These are phyloP conservation scores for Salix brachista DNA, from an alignment of 345 rosid species.

Conservation along the genomic window DNA sequence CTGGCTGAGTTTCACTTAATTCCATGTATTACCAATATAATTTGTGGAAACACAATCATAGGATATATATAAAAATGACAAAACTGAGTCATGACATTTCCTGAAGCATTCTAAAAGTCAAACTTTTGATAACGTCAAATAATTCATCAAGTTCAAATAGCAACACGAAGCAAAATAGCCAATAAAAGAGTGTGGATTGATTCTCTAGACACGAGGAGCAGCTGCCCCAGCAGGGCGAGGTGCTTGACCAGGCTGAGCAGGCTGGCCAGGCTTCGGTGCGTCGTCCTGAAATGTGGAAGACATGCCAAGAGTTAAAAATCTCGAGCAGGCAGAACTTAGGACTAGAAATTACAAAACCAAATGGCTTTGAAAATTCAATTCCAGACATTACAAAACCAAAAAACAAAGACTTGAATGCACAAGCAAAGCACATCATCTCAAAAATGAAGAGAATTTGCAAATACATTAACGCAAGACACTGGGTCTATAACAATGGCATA, in stretches of 20 bases:
- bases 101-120: not conserved
- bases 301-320: not conserved
- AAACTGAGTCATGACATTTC: too few species aligned
- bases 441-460: not conserved
- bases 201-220: constrained; percentile 45
- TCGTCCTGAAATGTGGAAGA: constrained; percentile 34
- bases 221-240: constrained; percentile 50
- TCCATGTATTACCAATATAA: too few species aligned
- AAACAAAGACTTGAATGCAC: not conserved
- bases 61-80: too few species aligned
- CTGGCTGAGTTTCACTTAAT: too few species aligned
- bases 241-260: constrained; percentile 40
- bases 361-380: too few species aligned
- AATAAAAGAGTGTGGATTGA: not conserved
- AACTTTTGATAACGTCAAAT: not conserved
- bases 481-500: not conserved
- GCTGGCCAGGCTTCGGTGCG: constrained; percentile 20
- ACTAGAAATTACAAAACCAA: not conserved
- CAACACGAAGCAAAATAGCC: not conserved
- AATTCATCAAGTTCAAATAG: not conserved
- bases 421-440: not conserved
- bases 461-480: not conserved
- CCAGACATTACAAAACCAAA: not conserved
- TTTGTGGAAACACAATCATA: too few species aligned
- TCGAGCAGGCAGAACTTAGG: too few species aligned